These are phyloP conservation scores for Phylloporus arenicola DNA, from an alignment of 768 basidiomycete genomes.

Conservation along the genomic window DNA sequence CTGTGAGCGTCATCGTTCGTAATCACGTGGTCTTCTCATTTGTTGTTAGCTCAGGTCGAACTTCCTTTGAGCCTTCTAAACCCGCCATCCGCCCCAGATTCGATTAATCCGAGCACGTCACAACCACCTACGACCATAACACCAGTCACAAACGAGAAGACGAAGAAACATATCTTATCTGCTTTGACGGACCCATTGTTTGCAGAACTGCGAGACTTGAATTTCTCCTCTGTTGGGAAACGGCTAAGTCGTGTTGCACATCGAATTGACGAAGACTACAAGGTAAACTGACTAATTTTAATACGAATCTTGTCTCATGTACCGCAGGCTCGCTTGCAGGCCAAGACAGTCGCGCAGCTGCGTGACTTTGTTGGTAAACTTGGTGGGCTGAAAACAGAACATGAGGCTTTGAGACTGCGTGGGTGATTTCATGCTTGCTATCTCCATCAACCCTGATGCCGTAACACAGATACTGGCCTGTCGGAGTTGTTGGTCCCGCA, in stretches of 20 bases:
- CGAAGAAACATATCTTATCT: constrained; percentile 86
- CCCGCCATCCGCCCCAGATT: constrained; percentile 45
- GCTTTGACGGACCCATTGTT: constrained; percentile 74
- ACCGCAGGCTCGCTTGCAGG: constrained; percentile 68
- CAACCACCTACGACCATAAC: constrained; percentile 41
- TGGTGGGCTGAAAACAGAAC: constrained; percentile 87
- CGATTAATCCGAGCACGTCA: constrained; percentile 36
- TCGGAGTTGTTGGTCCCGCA: constrained; percentile 87
- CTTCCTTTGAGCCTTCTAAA: constrained; percentile 66
- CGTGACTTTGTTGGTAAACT: constrained; percentile 94
- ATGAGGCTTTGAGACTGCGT: constrained; percentile 87
- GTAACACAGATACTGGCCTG: constrained; percentile 73
- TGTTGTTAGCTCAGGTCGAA: constrained; percentile 63
- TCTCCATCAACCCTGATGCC: constrained; percentile 1
- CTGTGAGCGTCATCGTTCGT: constrained; percentile 43
- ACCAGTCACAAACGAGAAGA: constrained; percentile 67
- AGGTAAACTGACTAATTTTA: constrained; percentile 40
- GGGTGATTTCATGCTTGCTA: constrained; percentile 26
- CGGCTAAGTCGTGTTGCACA: constrained; percentile 76
- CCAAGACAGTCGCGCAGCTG: constrained; percentile 87
- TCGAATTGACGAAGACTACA: constrained; percentile 88
- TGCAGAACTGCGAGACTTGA: constrained; percentile 79
- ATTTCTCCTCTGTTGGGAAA: constrained; percentile 86
- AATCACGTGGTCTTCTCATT: background rate
- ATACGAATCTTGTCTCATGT: constrained; percentile 2